A percentile compares a stretch with the other conserved stretches of the same genome.
Evolutionary conservation across 1,284 basidiomycete species (phyloP).

Genomic region (Cryptococcus sp.): DNA sequence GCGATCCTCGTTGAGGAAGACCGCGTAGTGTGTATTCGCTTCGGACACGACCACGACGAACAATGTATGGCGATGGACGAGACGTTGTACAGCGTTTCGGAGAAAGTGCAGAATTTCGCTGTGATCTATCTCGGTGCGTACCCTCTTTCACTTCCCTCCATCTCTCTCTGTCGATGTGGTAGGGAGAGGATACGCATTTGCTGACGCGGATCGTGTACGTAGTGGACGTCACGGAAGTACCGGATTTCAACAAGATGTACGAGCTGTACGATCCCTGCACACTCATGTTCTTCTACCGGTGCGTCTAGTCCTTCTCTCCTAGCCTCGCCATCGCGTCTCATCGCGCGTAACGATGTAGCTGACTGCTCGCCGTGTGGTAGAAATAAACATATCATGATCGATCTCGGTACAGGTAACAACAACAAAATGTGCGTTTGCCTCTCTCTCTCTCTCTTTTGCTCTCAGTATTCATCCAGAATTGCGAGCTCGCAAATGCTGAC

Average conservation of each 20-base stretch:
- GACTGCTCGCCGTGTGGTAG: constrained; percentile 54
- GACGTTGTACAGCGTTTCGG: constrained; percentile 86
- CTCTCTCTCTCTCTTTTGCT: constrained; percentile 1
- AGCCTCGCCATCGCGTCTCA: neutral
- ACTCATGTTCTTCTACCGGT: constrained; percentile 98
- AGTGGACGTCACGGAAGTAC: constrained; percentile 94
- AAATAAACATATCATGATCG: constrained; percentile 99
- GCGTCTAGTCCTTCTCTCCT: constrained; percentile 30
- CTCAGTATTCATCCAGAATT: neutral
- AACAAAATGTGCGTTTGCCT: constrained; percentile 84
- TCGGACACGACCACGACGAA: constrained; percentile 91
- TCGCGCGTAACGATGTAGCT: neutral
- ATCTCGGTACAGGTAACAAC: constrained; percentile 98
- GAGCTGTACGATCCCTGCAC: constrained; percentile 88
- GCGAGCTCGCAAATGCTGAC: neutral
- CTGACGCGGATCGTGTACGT: neutral
- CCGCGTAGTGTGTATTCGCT: constrained; percentile 89
- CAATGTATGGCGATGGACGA: constrained; percentile 99
- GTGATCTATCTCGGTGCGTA: constrained; percentile 75
- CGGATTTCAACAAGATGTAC: constrained; percentile 90
- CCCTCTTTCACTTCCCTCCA: too few relatives aligned
- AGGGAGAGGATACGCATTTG: neutral
- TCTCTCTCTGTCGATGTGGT: too few relatives aligned
- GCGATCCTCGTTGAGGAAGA: constrained; percentile 98
- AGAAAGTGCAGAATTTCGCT: constrained; percentile 98